A percentile compares a stretch with the other conserved stretches of the same genome.
phyloP scores from a whole-genome alignment of 208 protist species.

The Leishmania turanica region DNA sequence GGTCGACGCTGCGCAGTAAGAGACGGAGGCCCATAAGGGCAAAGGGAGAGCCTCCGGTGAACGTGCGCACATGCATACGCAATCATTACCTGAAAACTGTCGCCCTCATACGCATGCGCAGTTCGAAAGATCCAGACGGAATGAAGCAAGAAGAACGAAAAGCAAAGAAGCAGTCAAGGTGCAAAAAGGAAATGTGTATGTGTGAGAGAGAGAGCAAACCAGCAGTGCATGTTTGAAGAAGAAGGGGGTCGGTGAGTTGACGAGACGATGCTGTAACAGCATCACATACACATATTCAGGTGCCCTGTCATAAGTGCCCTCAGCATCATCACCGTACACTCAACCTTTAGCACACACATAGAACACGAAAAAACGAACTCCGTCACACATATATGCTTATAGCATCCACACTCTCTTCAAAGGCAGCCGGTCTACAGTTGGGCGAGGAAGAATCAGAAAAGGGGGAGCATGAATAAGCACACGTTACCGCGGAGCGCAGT shows the following conservation, averaged over 20 bases:
- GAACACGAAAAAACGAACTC: neutral
- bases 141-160: neutral
- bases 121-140: neutral
- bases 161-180: neutral
- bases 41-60: neutral
- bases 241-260: neutral
- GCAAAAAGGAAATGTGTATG: neutral
- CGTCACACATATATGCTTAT: neutral
- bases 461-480: neutral
- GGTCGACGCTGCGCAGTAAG: conserved; percentile 24
- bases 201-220: neutral
- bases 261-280: neutral
- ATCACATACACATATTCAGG: neutral
- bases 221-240: neutral
- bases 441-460: neutral
- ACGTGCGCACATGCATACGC: neutral
- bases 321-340: no score
- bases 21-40: neutral
- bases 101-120: neutral
- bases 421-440: neutral
- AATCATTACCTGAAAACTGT: neutral
- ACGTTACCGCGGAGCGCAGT: neutral
- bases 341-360: neutral
- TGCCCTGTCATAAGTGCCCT: neutral
- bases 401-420: neutral